Conservation (phyloP, 768 basidiomycete genomes). For the Serendipita vermifera region DNA sequence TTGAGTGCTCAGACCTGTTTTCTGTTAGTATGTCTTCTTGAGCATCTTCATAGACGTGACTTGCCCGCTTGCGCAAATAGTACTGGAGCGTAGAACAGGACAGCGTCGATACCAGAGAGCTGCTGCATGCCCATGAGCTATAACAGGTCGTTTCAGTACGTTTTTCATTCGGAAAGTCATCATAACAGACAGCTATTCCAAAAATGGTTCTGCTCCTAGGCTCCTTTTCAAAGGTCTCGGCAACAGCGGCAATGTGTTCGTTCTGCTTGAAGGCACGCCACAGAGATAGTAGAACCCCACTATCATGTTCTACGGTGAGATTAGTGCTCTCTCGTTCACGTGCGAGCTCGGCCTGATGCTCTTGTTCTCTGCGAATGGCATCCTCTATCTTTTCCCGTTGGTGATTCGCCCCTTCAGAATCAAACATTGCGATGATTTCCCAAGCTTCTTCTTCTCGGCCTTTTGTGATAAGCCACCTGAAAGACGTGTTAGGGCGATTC, state of each 20-base stretch:
- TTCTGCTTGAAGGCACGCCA: conserved; percentile 16
- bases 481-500: too few species aligned
- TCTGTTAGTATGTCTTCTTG: not conserved
- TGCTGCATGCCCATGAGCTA: conserved; percentile 17
- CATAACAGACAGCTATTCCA: conserved; percentile 35
- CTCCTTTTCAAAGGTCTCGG: conserved; percentile 23
- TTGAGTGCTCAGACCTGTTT: conserved; percentile 30
- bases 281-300: not conserved
- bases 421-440: not conserved
- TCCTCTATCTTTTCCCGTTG: conserved; percentile 24
- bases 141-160: too few species aligned
- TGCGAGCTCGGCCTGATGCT: not conserved
- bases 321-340: not conserved
- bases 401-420: conserved; percentile 7
- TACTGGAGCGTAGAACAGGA: conserved; percentile 33
- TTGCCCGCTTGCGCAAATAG: conserved; percentile 34
- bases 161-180: conserved; percentile 8
- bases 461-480: conserved; percentile 30
- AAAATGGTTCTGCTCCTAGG: conserved; percentile 30
- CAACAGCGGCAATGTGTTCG: conserved; percentile 17
- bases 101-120: conserved; percentile 26
- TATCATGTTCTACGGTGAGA: not conserved
- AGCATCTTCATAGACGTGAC: not conserved
- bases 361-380: conserved; percentile 18
- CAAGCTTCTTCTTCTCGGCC: conserved; percentile 26